Evolutionary conservation across 345 rosid species (phyloP), one percentile per base, ranked within the genome.

Genomic region (Arabis hirsuta): DNA sequence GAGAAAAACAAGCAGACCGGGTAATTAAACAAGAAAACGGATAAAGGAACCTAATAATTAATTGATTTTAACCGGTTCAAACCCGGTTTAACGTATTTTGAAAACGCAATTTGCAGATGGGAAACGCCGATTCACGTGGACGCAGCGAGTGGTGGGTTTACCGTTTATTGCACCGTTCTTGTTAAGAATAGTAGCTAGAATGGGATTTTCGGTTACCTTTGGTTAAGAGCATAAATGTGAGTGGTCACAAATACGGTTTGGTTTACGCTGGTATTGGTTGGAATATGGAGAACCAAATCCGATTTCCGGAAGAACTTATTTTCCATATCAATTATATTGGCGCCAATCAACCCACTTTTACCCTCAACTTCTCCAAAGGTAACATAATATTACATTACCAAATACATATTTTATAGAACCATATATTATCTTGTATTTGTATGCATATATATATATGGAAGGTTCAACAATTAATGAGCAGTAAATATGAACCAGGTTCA

Each of bases 201-300:
- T 82, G 85, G 83, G 85, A 82, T 55, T 82, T 82, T 54, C 62
- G 85, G 72, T 56, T 29, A 29, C 32, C 32, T 29, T 29, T 82
- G 54, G 85, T 82, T 56, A 82, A 82, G 70, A 73, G 79, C 55
- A 82, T 82, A 9, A 79, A 82, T 63, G 85, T 32, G 24, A 22
- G 4, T 27, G 29, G 29, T 27, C 29, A 27, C 29, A 27, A 27
- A 27, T 27, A 27, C 29, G 36, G 82, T 2, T 75, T 78, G 47
- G 82, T 81, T 34, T 82, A 82, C 36, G 82, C 85, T 12, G 85
- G 85, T 5, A 72, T 82, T 55, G 85, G 85, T 4, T 82, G 85
- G 85, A 78, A 22, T 19, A 70, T 82, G 85, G 85, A 76, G 85
- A 73, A 79, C 71, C 85, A 82, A 82, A 46, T 70, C 69, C 10